Conservation (phyloP, 805 yeast species). For the Phaffomyces opuntiae region DNA sequence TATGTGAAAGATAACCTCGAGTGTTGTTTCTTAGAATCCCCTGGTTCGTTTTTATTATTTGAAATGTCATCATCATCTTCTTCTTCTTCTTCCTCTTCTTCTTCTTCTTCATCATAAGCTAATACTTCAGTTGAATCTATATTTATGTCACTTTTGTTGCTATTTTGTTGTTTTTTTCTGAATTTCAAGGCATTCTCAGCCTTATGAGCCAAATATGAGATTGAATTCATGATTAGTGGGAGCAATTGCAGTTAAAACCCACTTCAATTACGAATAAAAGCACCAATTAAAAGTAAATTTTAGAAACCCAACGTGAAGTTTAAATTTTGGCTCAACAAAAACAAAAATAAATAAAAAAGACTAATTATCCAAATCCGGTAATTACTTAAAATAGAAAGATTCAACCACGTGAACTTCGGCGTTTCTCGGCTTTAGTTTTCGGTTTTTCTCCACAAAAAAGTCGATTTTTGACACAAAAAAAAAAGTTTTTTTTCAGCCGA, state of each 20-base stretch:
- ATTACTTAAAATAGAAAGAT: too few species aligned
- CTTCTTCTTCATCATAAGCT: not conserved
- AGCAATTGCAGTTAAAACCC: not conserved
- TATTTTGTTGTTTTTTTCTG: constrained; percentile 2
- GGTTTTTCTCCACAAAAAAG: not conserved
- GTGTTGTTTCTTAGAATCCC: not conserved
- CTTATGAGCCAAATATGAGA: constrained; percentile 21
- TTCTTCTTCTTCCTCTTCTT: not conserved
- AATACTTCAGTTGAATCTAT: not conserved
- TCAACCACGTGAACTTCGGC: not conserved
- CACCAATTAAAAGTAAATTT: too few species aligned
- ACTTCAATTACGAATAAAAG: too few species aligned
- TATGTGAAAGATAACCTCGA: constrained; percentile 5
- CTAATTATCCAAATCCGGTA: not conserved
- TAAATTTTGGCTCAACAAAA: too few species aligned
- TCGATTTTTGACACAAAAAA: not conserved
- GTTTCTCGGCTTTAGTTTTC: not conserved
- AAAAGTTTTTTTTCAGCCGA: not conserved
- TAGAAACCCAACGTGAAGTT: too few species aligned
- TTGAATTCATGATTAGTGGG: constrained; percentile 18
- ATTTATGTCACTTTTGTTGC: not conserved
- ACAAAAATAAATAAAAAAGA: not conserved
- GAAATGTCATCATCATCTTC: not conserved
- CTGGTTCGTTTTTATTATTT: not conserved
- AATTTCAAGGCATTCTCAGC: constrained; percentile 17